Percentiles rank a stretch among this genome's conserved stretches.
Conservation (phyloP, 495 filamentous ascomycete species). For the Ascodesmis nigricans region DNA sequence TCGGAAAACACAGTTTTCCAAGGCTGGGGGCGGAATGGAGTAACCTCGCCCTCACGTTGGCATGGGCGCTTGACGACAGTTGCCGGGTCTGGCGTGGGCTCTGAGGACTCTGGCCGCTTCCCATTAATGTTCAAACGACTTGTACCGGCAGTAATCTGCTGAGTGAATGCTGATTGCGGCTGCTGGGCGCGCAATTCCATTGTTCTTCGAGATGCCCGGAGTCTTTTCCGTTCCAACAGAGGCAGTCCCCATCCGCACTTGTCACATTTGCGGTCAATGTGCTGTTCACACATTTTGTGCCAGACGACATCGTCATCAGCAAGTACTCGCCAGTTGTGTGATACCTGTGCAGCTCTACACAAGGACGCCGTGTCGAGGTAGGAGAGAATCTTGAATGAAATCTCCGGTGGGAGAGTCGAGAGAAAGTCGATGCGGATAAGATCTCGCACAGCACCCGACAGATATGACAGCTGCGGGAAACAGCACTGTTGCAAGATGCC, state of each 20-base stretch:
- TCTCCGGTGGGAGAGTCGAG: constrained; percentile 63
- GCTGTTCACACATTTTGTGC: constrained; percentile 98
- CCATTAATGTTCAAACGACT: constrained; percentile 18
- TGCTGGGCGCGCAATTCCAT: constrained; percentile 49
- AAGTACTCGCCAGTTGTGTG: constrained; percentile 59
- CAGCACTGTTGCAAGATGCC: constrained; percentile 90
- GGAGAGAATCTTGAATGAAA: constrained; percentile 80
- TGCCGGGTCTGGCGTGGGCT: background rate
- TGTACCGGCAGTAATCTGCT: constrained; percentile 11
- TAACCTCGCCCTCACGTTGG: constrained; percentile 17
- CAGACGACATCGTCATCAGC: constrained; percentile 96
- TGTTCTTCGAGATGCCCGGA: constrained; percentile 71
- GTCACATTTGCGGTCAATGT: constrained; percentile 87
- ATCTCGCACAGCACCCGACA: constrained; percentile 68
- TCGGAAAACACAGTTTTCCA: constrained; percentile 92
- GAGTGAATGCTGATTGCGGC: constrained; percentile 18
- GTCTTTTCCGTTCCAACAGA: constrained; percentile 62
- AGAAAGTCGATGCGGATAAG: constrained; percentile 93
- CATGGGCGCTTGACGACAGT: constrained; percentile 16
- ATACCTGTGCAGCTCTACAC: constrained; percentile 92
- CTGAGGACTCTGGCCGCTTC: constrained; percentile 22
- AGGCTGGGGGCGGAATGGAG: constrained; percentile 29
- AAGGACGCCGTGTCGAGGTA: constrained; percentile 90
- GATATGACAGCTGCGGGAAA: constrained; percentile 84
- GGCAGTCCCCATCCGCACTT: constrained; percentile 95